Conservation (phyloP, 441 rosid genomes). For the Jatropha multifida region DNA sequence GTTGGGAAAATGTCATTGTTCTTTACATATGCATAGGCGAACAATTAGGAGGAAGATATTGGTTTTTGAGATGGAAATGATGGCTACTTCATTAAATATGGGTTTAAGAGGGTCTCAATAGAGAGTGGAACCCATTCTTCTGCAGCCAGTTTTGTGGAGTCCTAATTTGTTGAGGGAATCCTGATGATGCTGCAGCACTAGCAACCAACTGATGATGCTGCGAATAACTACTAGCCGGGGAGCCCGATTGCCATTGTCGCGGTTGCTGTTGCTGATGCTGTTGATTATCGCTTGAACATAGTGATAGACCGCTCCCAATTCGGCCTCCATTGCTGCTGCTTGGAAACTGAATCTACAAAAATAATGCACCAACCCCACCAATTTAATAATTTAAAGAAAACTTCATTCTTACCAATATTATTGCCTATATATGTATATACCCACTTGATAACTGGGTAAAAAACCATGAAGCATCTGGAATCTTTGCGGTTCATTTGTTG, state of each 20-base stretch:
- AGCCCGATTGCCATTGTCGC: constrained; percentile 49
- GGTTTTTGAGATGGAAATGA: background rate
- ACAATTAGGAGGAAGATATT: background rate
- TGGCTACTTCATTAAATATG: constrained; percentile 18
- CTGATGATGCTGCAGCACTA: constrained; percentile 99
- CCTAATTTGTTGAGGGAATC: constrained; percentile 84
- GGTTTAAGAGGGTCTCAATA: constrained; percentile 60
- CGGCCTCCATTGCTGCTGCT: constrained; percentile 73
- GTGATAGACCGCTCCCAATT: constrained; percentile 62
- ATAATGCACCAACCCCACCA: background rate
- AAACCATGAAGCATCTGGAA: constrained; percentile 35
- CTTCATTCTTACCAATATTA: background rate
- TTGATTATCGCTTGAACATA: constrained; percentile 41
- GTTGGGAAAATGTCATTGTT: constrained; percentile 4
- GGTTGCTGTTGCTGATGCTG: constrained; percentile 21
- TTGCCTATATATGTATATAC: background rate
- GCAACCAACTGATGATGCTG: constrained; percentile 50
- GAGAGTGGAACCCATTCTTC: constrained; percentile 63
- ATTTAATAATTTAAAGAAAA: background rate
- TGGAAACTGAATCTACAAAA: constrained; percentile 39
- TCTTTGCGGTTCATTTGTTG: constrained; percentile 33
- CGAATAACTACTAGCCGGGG: constrained; percentile 22
- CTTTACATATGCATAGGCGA: constrained; percentile 17
- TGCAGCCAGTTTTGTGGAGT: constrained; percentile 79
- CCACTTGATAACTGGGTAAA: constrained; percentile 42